These are phyloP conservation scores for Ilex aquifolium DNA, from an alignment of 257 asterid species.

Conservation along the genomic window DNA sequence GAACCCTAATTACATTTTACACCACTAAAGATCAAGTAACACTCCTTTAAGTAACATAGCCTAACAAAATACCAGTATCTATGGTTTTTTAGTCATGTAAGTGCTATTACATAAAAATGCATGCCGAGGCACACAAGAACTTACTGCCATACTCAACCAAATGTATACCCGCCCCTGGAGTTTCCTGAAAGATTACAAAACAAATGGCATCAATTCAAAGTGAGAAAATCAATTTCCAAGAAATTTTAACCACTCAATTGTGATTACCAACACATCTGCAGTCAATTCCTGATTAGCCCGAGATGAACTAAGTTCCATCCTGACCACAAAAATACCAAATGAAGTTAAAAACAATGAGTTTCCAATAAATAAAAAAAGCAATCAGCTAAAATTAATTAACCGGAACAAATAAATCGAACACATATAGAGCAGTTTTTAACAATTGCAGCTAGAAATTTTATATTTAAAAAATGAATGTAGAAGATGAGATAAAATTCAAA, in stretches of 20 bases:
- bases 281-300: slow-evolving; percentile 53
- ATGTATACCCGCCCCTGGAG: slow-evolving; percentile 38
- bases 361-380: not conserved
- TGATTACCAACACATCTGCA: slow-evolving; percentile 58
- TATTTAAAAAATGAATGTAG: not conserved
- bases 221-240: not conserved
- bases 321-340: slow-evolving; percentile 23
- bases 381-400: not conserved
- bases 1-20: too few relatives aligned
- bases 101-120: too few relatives aligned
- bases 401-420: not conserved
- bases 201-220: slow-evolving; percentile 6
- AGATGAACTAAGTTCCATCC: slow-evolving; percentile 56
- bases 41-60: too few relatives aligned
- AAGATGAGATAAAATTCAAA: not conserved
- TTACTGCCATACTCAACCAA: slow-evolving; percentile 73
- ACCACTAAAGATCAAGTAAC: too few relatives aligned
- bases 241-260: slow-evolving; percentile 4
- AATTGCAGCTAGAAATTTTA: too few relatives aligned
- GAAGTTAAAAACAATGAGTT: not conserved
- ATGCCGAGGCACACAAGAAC: slow-evolving; percentile 13
- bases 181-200: slow-evolving; percentile 34
- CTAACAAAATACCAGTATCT: too few relatives aligned
- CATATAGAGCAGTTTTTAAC: too few relatives aligned
- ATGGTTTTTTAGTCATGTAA: too few relatives aligned